Evolutionary conservation across 768 basidiomycete species (phyloP).

Genomic region (Calocybe cyanea): DNA sequence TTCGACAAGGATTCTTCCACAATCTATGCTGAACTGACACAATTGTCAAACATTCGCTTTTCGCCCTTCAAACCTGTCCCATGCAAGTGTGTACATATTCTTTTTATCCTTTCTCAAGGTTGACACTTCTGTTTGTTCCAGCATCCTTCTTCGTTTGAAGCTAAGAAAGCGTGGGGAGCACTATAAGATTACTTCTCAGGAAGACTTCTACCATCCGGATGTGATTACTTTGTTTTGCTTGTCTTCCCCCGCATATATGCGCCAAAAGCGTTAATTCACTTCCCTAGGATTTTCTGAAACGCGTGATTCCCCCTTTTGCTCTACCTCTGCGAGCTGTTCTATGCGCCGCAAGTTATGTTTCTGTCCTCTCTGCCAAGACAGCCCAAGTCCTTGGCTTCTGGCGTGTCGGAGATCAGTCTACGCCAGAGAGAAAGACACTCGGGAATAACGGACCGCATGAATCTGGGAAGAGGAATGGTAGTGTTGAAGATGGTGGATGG

Average conservation of each 20-base stretch:
- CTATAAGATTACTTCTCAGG: slow-evolving; percentile 50
- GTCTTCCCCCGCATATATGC: slow-evolving; percentile 3
- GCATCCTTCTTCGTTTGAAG: slow-evolving; percentile 46
- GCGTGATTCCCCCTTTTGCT: slow-evolving; percentile 18
- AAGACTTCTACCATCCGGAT: slow-evolving; percentile 38
- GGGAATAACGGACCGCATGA: neutral
- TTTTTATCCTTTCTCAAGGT: neutral
- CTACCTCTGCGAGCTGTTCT: slow-evolving; percentile 17
- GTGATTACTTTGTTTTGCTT: slow-evolving; percentile 12
- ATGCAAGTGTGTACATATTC: slow-evolving; percentile 34
- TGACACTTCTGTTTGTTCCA: no score
- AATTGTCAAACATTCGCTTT: slow-evolving; percentile 51
- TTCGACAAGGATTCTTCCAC: slow-evolving; percentile 21
- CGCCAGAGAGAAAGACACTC: neutral
- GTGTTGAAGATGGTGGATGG: neutral
- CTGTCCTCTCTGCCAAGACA: slow-evolving; percentile 21
- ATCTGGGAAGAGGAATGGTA: neutral
- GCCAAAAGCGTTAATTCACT: neutral
- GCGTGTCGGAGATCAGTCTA: no score
- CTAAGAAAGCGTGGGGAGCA: slow-evolving; percentile 39
- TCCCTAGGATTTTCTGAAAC: slow-evolving; percentile 20
- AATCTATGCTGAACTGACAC: slow-evolving; percentile 49
- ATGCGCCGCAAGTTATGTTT: slow-evolving; percentile 12
- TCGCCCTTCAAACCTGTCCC: slow-evolving; percentile 40
- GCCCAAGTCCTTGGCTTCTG: slow-evolving; percentile 27